Base-by-base conservation (phyloP, 1,284 basidiomycete species). In the Ustilago trichophora region DNA sequence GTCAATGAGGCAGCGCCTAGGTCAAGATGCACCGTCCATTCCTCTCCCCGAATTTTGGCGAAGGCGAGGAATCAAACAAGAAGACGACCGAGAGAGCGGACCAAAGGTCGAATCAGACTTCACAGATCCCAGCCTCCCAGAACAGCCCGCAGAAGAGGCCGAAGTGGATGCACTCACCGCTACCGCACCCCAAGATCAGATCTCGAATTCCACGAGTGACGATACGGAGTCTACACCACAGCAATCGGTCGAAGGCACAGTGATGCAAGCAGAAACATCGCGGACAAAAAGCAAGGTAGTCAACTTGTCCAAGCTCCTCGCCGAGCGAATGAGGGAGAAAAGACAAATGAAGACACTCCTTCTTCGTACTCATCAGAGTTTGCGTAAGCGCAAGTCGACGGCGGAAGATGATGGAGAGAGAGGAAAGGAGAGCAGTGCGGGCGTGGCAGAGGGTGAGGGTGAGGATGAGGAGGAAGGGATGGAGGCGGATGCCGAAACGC, bases 1-100 rank as follows among this genome's bases (percentile, higher is more conserved):
- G 15, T 49, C 62, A n/a, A 46, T 29, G 29, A 25, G 55, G 34
- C 35, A 37, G 34, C 41, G 31, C 25, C 6, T 46, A 43, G 65
- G 65, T 1, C 21, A 32, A 12, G 50, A 53, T 13, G 46, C 22
- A n/a, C 65, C 58, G 15, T n/a, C 37, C 0, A 57, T 68, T 10
- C 64, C 64, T 8, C 19, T 62, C 25, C 64, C 64, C 1, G 7
- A 27, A 10, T 68, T 68, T 19, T 68, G 65, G 65, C 40, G 42
- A 4, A 33, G 33, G 26, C 19, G 11, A 12, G 19, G 8, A 11
- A 24, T 35, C n/a, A 6, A 19, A 6, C 22, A n/a, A 19, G 26
- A 31, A 21, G 18, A n/a, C 19, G 33, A 25, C 10, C 24, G 37
- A 25, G 34, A 37, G 24, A 1, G 8, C 25, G n/a, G n/a, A n/a